phyloP scores from a whole-genome alignment of 1,284 basidiomycete genomes.

The Bjerkandera adusta region DNA sequence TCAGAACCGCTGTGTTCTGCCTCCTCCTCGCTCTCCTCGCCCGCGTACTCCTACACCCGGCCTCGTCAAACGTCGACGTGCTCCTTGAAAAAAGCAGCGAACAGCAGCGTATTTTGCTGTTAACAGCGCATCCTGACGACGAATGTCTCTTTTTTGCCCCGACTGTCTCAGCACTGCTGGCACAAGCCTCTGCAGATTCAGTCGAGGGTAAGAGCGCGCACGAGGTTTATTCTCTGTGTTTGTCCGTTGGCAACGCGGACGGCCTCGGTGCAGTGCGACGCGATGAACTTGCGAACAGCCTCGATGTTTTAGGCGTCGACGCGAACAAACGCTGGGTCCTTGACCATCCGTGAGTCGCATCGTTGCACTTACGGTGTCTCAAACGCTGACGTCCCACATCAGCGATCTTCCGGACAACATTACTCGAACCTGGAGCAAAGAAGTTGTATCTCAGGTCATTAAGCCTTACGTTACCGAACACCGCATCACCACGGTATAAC shows the following conservation, averaged over 20 bases:
- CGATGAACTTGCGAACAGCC: slow-evolving; percentile 66
- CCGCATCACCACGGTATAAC: slow-evolving; percentile 63
- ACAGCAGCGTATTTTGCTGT: slow-evolving; percentile 47
- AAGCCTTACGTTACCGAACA: slow-evolving; percentile 56
- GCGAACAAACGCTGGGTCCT: slow-evolving; percentile 56
- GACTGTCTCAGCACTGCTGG: slow-evolving; percentile 56
- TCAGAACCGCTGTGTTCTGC: slow-evolving; percentile 10
- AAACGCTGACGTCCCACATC: neutral
- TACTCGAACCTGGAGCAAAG: slow-evolving; percentile 61
- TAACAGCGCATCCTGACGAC: slow-evolving; percentile 91
- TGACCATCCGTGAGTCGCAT: slow-evolving; percentile 66
- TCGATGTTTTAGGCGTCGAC: slow-evolving; percentile 71
- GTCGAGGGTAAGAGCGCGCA: slow-evolving; percentile 10
- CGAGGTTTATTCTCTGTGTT: slow-evolving; percentile 53
- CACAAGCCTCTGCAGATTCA: slow-evolving; percentile 9
- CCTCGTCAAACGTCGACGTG: slow-evolving; percentile 4
- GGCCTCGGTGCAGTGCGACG: slow-evolving; percentile 69
- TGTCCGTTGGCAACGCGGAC: slow-evolving; percentile 76
- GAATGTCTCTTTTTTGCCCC: slow-evolving; percentile 93
- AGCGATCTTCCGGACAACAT: slow-evolving; percentile 84
- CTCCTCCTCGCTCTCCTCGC: slow-evolving; percentile 16
- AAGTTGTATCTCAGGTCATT: slow-evolving; percentile 60
- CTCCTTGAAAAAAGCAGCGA: slow-evolving; percentile 2
- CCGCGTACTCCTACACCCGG: slow-evolving; percentile 11
- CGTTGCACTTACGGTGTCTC: slow-evolving; percentile 5